A percentile compares a stretch with the other conserved stretches of the same genome.
Conservation (phyloP, 441 rosid species). For the Iberis amara region DNA sequence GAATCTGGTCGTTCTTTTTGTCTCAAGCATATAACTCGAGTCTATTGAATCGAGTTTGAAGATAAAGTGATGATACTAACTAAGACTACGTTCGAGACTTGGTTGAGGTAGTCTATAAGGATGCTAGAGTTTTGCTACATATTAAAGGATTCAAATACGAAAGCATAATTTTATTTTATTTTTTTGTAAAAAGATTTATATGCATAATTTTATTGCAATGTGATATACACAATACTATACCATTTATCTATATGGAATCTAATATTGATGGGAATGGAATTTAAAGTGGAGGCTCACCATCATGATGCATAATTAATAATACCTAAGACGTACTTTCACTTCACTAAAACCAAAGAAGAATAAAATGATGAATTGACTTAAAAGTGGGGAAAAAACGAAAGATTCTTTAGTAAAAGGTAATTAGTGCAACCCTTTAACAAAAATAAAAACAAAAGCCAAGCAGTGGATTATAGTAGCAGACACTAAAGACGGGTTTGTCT, state of each 20-base stretch:
- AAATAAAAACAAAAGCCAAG: constrained; percentile 46
- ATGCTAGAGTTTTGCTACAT: no score
- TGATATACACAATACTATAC: no score
- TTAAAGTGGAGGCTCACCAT: constrained; percentile 22
- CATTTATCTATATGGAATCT: constrained; percentile 10
- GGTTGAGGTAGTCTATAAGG: no score
- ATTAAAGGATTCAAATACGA: no score
- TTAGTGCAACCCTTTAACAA: constrained; percentile 29
- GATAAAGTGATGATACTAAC: no score
- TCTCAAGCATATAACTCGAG: no score
- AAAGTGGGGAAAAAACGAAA: constrained; percentile 58
- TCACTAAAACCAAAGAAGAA: constrained; percentile 58
- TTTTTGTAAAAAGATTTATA: no score
- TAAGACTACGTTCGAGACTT: no score
- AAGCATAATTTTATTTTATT: no score
- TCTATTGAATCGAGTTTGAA: no score
- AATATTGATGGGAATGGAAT: constrained; percentile 12
- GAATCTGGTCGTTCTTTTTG: no score
- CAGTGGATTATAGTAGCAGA: constrained; percentile 74
- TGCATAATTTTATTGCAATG: no score
- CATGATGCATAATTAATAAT: constrained; percentile 17
- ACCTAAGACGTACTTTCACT: constrained; percentile 45
- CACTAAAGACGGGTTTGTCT: constrained; percentile 51
- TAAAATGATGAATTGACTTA: constrained; percentile 47
- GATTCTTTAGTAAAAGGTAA: constrained; percentile 50